Conservation (phyloP, 2,329 filamentous ascomycete species). For the Pseudogymnoascus sp. region DNA sequence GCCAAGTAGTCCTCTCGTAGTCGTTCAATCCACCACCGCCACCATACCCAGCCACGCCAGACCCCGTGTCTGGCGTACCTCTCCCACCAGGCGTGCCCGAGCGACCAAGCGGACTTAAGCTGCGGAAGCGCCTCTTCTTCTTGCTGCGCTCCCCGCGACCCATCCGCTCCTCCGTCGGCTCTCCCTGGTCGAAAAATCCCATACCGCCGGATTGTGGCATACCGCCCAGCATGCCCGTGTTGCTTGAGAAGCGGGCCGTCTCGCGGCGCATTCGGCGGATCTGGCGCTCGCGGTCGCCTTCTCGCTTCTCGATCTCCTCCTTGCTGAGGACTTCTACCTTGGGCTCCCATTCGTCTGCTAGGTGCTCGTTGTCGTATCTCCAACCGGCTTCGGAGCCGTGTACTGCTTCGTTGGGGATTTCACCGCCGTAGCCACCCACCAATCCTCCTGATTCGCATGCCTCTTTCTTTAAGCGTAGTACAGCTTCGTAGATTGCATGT, state of each 20-base stretch:
- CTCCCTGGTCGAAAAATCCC: slow-evolving; percentile 45
- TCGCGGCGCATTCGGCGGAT: slow-evolving; percentile 79
- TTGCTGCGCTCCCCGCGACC: slow-evolving; percentile 87
- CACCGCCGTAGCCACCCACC: slow-evolving; percentile 59
- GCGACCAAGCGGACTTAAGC: slow-evolving; percentile 70
- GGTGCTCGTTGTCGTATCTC: slow-evolving; percentile 87
- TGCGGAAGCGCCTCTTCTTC: slow-evolving; percentile 89
- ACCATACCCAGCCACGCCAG: slow-evolving; percentile 59
- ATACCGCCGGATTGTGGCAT: slow-evolving; percentile 49
- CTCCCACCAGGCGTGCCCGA: slow-evolving; percentile 59
- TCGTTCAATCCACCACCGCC: slow-evolving; percentile 57
- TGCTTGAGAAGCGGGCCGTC: slow-evolving; percentile 85
- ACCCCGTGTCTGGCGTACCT: slow-evolving; percentile 74
- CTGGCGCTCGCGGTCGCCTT: slow-evolving; percentile 88
- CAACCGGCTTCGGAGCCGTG: slow-evolving; percentile 79
- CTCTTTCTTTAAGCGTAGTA: slow-evolving; percentile 88
- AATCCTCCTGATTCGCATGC: slow-evolving; percentile 86
- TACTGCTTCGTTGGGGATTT: slow-evolving; percentile 83
- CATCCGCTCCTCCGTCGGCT: slow-evolving; percentile 65
- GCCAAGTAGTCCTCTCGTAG: slow-evolving; percentile 73
- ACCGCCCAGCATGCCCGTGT: slow-evolving; percentile 71
- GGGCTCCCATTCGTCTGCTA: slow-evolving; percentile 78
- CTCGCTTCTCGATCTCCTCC: slow-evolving; percentile 95
- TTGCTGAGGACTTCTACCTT: slow-evolving; percentile 77
- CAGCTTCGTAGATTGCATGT: slow-evolving; percentile 94